A percentile compares a stretch with the other conserved stretches of the same genome.
Conservation (phyloP, 768 basidiomycete species). For the Suillus variegatus region DNA sequence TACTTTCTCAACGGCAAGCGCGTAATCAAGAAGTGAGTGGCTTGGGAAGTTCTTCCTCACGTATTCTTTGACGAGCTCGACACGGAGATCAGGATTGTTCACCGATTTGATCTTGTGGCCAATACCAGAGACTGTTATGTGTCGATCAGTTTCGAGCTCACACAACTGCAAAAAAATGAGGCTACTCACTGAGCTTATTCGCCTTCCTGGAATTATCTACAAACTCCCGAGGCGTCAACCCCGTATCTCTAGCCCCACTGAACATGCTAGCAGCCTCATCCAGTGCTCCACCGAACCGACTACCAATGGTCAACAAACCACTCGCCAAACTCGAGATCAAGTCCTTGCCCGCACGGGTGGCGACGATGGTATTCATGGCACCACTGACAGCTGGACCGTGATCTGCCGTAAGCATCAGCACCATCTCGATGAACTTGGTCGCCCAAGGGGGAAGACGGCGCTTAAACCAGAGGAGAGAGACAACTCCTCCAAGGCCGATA, state of each 20-base stretch:
- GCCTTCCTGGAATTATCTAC: slow-evolving; percentile 91
- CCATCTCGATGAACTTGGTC: slow-evolving; percentile 99
- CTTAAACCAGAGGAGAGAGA: slow-evolving; percentile 97
- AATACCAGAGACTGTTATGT: slow-evolving; percentile 80
- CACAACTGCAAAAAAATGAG: background rate
- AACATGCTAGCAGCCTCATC: slow-evolving; percentile 98
- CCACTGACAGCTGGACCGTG: slow-evolving; percentile 98
- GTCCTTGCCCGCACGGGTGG: slow-evolving; percentile 98
- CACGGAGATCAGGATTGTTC: slow-evolving; percentile 92
- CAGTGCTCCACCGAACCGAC: slow-evolving; percentile 97
- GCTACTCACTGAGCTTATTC: slow-evolving; percentile 83
- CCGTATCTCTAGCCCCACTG: slow-evolving; percentile 86
- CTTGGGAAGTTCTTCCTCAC: slow-evolving; percentile 95
- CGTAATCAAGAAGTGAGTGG: slow-evolving; percentile 91
- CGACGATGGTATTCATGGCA: slow-evolving; percentile 99
- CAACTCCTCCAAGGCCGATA: slow-evolving; percentile 95
- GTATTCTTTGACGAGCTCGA: slow-evolving; percentile 94
- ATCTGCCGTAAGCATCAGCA: slow-evolving; percentile 98
- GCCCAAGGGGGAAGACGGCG: slow-evolving; percentile 89
- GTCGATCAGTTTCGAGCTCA: background rate
- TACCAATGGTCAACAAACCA: slow-evolving; percentile 96
- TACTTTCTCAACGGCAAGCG: slow-evolving; percentile 95
- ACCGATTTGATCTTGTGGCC: slow-evolving; percentile 99
- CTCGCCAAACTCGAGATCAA: slow-evolving; percentile 97
- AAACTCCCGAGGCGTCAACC: slow-evolving; percentile 96